Evolutionary conservation across 108 stramenopile genomes (phyloP).

Genomic region (Skeletonema marinoi): DNA sequence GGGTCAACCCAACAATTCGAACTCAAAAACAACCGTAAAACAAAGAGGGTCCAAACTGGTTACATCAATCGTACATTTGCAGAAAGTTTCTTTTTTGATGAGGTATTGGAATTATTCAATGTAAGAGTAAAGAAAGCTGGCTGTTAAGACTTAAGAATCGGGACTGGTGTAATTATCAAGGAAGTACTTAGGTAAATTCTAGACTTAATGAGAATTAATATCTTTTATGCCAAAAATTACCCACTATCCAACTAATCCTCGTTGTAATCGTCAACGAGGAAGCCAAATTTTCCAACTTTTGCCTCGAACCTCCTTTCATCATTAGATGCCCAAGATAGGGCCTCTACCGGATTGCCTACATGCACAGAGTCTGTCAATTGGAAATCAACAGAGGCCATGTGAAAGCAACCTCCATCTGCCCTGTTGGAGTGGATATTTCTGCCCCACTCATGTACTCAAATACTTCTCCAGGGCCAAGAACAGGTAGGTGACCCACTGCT

Average conservation of each 20-base stretch:
- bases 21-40: no score
- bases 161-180: no score
- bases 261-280: constrained; percentile 34
- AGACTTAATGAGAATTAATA: not conserved
- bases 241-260: not conserved
- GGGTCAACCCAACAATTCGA: no score
- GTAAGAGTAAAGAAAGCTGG: not conserved
- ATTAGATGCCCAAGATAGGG: constrained; percentile 33
- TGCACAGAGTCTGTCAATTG: no score
- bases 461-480: constrained; percentile 64
- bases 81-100: no score
- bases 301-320: constrained; percentile 40
- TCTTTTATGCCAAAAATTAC: not conserved
- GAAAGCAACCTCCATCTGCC: constrained; percentile 45
- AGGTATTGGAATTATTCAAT: no score
- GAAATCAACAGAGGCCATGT: constrained; percentile 44
- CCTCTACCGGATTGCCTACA: constrained; percentile 40
- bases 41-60: no score
- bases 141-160: not conserved
- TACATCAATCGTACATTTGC: no score
- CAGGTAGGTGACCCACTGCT: constrained; percentile 53
- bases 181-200: not conserved
- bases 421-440: constrained; percentile 39
- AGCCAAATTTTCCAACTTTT: constrained; percentile 31
- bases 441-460: constrained; percentile 56